Base-by-base conservation (phyloP, 768 basidiomycete species). In the Tulasnella sp. region DNA sequence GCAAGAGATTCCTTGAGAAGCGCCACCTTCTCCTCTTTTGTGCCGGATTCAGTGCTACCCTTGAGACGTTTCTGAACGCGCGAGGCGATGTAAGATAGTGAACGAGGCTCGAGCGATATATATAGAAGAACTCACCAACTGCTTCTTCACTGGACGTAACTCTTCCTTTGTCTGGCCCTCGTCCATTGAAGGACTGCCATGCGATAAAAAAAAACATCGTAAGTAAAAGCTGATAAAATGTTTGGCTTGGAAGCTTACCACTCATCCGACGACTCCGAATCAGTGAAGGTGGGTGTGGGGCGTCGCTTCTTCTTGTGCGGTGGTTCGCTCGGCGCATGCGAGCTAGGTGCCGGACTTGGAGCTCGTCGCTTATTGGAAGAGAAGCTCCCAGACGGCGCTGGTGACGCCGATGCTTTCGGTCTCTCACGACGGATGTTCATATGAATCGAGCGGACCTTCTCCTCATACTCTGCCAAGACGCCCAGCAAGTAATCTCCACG, bases 221-320 rank as follows among this genome's bases (percentile, higher is more conserved):
- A n/a, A n/a, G 42, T 19, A 19, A 43, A n/a, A 19, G 42, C 13
- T 43, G 13, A 43, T n/a, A n/a, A n/a, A n/a, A n/a, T n/a, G 41
- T 24, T n/a, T 21, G 21, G 27, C n/a, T 5, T 48, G 34, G 34
- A 64, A 54, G 77, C 86, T 61, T 70, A 92, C 87, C 90, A 93
- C 72, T 89, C 88, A 58, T 92, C 91, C 4, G 88, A 89, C 8
- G 90, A 90, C 63, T 74, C 90, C 2, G 93, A 94, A 69, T 93
- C 91, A 0, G 95, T 97, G 70, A 93, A 97, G 15, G 90, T 93
- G 3, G 95, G 94, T 4, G 94, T 96, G n/a, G 92, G 86, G 67
- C 91, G 81, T 65, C 92, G 83, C 72, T 97, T 95, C 68, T 86
- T 82, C 72, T 91, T 88, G 65, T 78, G 48, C 32, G 58, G 58